Base-by-base conservation (phyloP, 441 rosid species). In the Erodium chrysanthum region DNA sequence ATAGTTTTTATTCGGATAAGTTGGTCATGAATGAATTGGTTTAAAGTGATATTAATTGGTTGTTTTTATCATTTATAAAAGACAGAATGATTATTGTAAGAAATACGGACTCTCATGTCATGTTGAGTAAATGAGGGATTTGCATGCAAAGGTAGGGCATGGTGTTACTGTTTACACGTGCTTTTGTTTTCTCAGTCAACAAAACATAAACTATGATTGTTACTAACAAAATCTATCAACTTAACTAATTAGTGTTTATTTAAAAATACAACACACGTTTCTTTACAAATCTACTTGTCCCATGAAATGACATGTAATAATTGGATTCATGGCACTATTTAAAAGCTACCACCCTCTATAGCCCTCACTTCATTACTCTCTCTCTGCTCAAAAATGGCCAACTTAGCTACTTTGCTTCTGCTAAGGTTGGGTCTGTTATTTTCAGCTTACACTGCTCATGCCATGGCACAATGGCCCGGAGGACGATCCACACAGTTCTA, bases 401-500 rank as follows among this genome's bases (percentile, higher is more conserved):
- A 63, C 59, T 58, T 74, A n/a, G 68, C 66, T 46, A 10, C 56
- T 74, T 71, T 61, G 15, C 37, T 71, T 21, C 8, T 77, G 23
- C 59, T 76, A 21, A 74, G 64, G 66, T 21, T 82, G 21, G 67
- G 59, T 77, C 68, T 85, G 17, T 20, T 75, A 68, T 75, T 60
- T 20, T 72, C 21, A 65, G 68, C 70, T 60, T 71, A 9, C 64
- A 64, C 52, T 15, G 68, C 62, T 27, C 71, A 62, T 46, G 77
- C 76, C 35, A 52, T 54, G 73, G 79, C 74, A 52, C 66, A 70
- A 1, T 83, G 82, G 80, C 82, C 81, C 59, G 12, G 54, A 31
- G 81, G 81, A 11, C 46, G 79, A 65, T 78, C 91, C 11, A 80
- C 96, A 75, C 81, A 84, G 66, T 82, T 88, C 81, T 91, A 87